These are phyloP conservation scores for Jatropha multifida DNA, from an alignment of 441 rosid genomes.

Conservation along the genomic window DNA sequence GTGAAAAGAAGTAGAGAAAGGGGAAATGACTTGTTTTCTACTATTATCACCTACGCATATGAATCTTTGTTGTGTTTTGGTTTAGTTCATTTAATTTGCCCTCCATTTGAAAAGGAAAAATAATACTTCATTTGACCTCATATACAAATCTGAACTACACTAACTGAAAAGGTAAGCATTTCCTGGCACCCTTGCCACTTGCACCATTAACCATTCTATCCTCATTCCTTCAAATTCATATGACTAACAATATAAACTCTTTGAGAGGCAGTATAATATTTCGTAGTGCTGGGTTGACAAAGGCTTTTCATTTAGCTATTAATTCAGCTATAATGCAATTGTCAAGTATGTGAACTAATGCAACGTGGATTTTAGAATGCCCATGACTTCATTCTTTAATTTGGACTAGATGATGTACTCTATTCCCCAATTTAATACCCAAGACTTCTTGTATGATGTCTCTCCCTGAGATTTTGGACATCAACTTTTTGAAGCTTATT, in stretches of 20 bases:
- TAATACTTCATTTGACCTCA: not conserved
- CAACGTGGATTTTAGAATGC: not conserved
- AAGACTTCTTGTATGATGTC: too few relatives aligned
- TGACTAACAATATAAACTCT: not conserved
- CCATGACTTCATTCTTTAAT: not conserved
- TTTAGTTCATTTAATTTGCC: not conserved
- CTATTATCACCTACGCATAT: not conserved
- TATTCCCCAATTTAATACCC: not conserved
- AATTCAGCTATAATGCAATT: not conserved
- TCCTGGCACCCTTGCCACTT: not conserved
- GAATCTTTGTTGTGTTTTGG: not conserved
- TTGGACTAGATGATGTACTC: not conserved
- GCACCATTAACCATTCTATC: not conserved
- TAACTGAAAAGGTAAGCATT: not conserved
- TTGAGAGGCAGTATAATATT: not conserved
- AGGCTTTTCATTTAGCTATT: not conserved
- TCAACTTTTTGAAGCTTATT: too few relatives aligned
- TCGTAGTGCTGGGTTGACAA: not conserved
- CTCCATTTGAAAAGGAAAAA: not conserved
- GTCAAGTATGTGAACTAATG: not conserved
- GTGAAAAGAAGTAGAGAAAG: not conserved
- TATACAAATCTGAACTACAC: not conserved
- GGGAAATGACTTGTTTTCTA: not conserved
- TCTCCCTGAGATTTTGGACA: too few relatives aligned
- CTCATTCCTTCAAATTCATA: not conserved